Evolutionary conservation across 2,329 filamentous ascomycete genomes (phyloP).

Genomic region (Myriosclerotinia duriaeana): DNA sequence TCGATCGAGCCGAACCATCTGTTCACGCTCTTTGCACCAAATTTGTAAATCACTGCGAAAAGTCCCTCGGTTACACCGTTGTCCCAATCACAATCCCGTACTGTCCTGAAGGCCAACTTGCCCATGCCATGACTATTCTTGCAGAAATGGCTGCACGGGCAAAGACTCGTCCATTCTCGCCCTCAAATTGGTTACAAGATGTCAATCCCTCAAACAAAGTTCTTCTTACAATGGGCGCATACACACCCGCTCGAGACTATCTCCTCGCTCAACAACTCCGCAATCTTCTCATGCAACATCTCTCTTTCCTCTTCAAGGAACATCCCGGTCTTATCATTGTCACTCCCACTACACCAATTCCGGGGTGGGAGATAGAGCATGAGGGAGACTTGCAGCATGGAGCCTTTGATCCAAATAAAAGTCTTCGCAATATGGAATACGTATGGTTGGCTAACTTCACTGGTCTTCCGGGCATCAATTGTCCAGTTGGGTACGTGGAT

Average conservation of each 20-base stretch:
- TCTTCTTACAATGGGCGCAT: conserved; percentile 62
- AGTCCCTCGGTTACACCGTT: conserved; percentile 50
- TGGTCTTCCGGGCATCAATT: conserved; percentile 72
- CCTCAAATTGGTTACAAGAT: conserved; percentile 49
- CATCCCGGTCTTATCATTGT: conserved; percentile 76
- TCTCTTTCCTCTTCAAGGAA: conserved; percentile 66
- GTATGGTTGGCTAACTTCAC: conserved; percentile 81
- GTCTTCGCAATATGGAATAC: conserved; percentile 79
- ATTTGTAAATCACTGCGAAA: conserved; percentile 58
- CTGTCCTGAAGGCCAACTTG: conserved; percentile 68
- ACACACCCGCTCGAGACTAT: conserved; percentile 68
- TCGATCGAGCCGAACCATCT: conserved; percentile 63
- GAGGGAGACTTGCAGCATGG: conserved; percentile 64
- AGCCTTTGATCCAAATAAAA: conserved; percentile 69
- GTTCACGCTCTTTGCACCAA: conserved; percentile 63
- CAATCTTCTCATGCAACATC: conserved; percentile 73
- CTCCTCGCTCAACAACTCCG: conserved; percentile 72
- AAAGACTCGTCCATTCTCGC: conserved; percentile 9
- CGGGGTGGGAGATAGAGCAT: conserved; percentile 65
- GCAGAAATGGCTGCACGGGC: conserved; percentile 59
- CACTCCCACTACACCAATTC: conserved; percentile 72
- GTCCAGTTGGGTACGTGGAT: conserved; percentile 69
- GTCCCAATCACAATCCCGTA: conserved; percentile 65
- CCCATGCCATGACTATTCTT: conserved; percentile 76
- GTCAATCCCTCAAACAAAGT: conserved; percentile 69